Conservation (phyloP, 805 yeast genomes). For the Kazachstania martiniae region DNA sequence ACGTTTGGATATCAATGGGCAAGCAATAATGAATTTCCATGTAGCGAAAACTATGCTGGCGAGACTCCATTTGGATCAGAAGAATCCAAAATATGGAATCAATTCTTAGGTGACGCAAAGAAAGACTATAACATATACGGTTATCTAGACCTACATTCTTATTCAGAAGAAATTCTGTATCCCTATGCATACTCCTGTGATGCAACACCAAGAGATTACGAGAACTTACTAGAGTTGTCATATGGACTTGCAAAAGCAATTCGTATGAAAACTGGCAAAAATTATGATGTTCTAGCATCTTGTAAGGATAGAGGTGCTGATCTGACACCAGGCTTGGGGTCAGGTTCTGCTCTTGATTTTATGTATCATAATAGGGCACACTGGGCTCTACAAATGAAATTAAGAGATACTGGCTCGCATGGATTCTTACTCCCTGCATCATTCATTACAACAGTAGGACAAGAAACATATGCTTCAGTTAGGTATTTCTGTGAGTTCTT, state of each 20-base stretch:
- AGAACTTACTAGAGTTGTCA: conserved; percentile 69
- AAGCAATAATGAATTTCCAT: conserved; percentile 45
- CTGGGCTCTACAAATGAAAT: conserved; percentile 77
- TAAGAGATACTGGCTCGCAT: conserved; percentile 72
- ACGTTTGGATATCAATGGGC: conserved; percentile 71
- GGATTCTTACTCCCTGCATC: conserved; percentile 71
- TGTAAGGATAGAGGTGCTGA: conserved; percentile 73
- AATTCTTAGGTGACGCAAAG: conserved; percentile 33
- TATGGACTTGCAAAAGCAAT: conserved; percentile 72
- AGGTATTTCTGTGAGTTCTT: conserved; percentile 53
- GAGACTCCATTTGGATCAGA: conserved; percentile 57
- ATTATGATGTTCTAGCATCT: conserved; percentile 63
- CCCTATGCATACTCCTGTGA: conserved; percentile 78
- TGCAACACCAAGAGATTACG: conserved; percentile 65
- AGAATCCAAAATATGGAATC: conserved; percentile 43
- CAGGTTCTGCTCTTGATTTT: conserved; percentile 72
- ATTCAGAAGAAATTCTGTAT: conserved; percentile 70
- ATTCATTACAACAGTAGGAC: conserved; percentile 65
- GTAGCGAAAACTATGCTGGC: conserved; percentile 80
- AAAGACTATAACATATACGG: conserved; percentile 56
- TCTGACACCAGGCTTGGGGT: conserved; percentile 59
- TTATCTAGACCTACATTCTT: conserved; percentile 74
- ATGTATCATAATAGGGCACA: conserved; percentile 75
- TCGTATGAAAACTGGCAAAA: conserved; percentile 49
- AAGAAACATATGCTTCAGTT: conserved; percentile 58